Evolutionary conservation across 169 alveolate species (phyloP), one percentile per base, ranked within the genome.

Genomic region (Plasmodium billcollinsi): DNA sequence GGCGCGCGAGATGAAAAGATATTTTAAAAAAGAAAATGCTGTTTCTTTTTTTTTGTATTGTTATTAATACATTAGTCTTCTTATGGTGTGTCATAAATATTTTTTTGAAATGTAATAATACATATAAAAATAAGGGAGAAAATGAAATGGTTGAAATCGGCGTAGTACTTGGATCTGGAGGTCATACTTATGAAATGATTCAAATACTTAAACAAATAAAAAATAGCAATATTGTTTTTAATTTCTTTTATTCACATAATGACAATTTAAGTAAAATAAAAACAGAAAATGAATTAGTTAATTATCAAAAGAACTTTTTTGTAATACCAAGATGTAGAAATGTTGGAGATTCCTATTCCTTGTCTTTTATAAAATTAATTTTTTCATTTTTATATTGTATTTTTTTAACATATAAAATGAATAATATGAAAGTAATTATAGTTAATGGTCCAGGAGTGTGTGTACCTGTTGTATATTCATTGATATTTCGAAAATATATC

Each of bases 391-490:
- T 78, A 29, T 78, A 78, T 78, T 78, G 89, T n/a, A 50, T 78
- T 65, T 78, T 65, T 78, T 65, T 78, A 78, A 78, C 89, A 29
- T 52, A 78, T 58, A 78, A 58, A 66, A 65, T 78, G 80, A 78
- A 78, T 20, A 76, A 76, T 47, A 78, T 78, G 70, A 78, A 66
- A 2, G 43, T 59, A 21, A 50, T 78, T 15, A 78, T 78, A 58
- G 70, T 78, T 45, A 78, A 78, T 66, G 89, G 89, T 43, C 89
- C 89, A 50, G 89, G 89, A n/a, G 67, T 76, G 66, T 78, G 89
- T 21, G 69, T 78, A 70, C 89, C 89, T 3, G 80, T 78, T 54
- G 89, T 70, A 15, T 78, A 65, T 59, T 78, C 89, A 69, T 59
- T 78, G 18, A 4, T 78, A 66, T 78, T 78, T 59, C 65, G 71